phyloP scores from a whole-genome alignment of 108 stramenopile species.

The Pseudonitzschia delicatissima region DNA sequence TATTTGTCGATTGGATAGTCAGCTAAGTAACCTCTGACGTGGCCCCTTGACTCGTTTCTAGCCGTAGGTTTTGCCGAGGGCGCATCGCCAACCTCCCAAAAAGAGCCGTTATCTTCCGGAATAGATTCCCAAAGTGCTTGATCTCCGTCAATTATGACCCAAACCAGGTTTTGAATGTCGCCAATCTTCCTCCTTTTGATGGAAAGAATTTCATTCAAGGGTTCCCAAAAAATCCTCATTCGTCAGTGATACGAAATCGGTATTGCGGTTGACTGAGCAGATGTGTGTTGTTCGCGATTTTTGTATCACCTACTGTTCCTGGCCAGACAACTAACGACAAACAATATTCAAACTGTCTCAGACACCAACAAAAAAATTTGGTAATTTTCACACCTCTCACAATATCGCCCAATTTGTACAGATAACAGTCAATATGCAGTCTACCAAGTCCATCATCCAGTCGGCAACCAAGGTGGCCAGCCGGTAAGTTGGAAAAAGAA shows the following conservation, averaged over 20 bases:
- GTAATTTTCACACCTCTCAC: background rate
- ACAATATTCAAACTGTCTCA: background rate
- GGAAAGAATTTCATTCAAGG: no score
- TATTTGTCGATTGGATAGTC: no score
- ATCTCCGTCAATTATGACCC: background rate
- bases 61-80: constrained; percentile 2
- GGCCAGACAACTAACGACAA: background rate
- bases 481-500: constrained; percentile 25
- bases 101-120: constrained; percentile 8
- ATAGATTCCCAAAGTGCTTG: constrained; percentile 1
- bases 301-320: background rate
- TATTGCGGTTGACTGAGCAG: no score
- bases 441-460: constrained; percentile 20
- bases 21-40: background rate
- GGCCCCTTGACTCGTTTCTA: background rate
- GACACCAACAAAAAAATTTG: background rate
- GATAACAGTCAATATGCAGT: constrained; percentile 25
- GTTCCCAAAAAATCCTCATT: background rate
- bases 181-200: background rate
- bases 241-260: background rate
- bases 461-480: constrained; percentile 29
- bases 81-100: background rate
- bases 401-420: constrained; percentile 1
- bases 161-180: background rate
- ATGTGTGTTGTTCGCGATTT: background rate